Evolutionary conservation across 2,329 filamentous ascomycete genomes (phyloP).

Genomic region (Ophiosphaerella herpotricha): DNA sequence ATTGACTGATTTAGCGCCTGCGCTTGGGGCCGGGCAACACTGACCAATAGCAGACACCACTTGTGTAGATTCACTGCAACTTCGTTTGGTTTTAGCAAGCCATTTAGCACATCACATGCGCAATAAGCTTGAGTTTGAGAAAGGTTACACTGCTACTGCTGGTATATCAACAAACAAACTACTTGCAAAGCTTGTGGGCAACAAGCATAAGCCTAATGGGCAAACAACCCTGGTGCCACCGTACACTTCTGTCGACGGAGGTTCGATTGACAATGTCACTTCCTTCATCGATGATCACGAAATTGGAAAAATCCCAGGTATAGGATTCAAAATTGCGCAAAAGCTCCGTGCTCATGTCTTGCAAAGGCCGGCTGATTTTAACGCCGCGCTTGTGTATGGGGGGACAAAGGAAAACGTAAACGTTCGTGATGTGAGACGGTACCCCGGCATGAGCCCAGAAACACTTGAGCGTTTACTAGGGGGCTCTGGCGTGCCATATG

Average conservation of each 20-base stretch:
- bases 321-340: constrained; percentile 79
- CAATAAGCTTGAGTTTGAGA: constrained; percentile 70
- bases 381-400: constrained; percentile 54
- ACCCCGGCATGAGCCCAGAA: constrained; percentile 66
- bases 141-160: constrained; percentile 84
- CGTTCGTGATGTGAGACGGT: constrained; percentile 67
- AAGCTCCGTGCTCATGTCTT: constrained; percentile 67
- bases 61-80: constrained; percentile 46
- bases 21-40: constrained; percentile 5
- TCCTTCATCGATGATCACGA: constrained; percentile 76
- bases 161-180: constrained; percentile 88
- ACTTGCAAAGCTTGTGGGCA: constrained; percentile 82
- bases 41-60: constrained; percentile 24
- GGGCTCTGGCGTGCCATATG: constrained; percentile 71
- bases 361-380: constrained; percentile 50
- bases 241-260: constrained; percentile 46
- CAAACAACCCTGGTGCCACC: constrained; percentile 83
- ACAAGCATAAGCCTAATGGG: constrained; percentile 80
- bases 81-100: constrained; percentile 75
- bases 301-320: constrained; percentile 80
- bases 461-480: constrained; percentile 70
- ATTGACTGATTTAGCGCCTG: not conserved
- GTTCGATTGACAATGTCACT: constrained; percentile 56
- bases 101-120: constrained; percentile 80
- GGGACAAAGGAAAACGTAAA: constrained; percentile 62